phyloP scores from a whole-genome alignment of 768 basidiomycete genomes.

The Termitomyces sp. region DNA sequence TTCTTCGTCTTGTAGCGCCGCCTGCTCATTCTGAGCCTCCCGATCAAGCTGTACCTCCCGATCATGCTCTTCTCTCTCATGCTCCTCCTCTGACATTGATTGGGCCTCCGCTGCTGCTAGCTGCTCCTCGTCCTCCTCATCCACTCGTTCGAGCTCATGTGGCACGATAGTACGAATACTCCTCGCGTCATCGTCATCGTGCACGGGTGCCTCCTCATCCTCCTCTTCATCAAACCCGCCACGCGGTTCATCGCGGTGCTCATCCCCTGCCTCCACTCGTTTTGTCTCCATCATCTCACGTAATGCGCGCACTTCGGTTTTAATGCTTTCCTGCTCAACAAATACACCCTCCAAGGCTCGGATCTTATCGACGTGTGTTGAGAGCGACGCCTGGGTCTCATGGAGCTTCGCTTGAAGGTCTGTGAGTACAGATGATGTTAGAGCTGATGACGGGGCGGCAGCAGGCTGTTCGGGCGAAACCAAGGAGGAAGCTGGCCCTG shows the following conservation, averaged over 20 bases:
- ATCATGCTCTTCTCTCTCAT: slow-evolving; percentile 19
- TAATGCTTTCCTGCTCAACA: slow-evolving; percentile 81
- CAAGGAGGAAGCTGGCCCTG: slow-evolving; percentile 18
- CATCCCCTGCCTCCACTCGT: slow-evolving; percentile 28
- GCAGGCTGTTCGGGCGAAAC: slow-evolving; percentile 21
- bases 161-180: slow-evolving; percentile 74
- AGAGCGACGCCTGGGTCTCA: slow-evolving; percentile 79
- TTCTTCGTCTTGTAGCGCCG: slow-evolving; percentile 46
- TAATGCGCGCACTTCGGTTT: slow-evolving; percentile 71
- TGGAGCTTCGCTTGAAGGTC: slow-evolving; percentile 81
- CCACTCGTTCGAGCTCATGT: slow-evolving; percentile 68
- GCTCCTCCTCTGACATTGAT: slow-evolving; percentile 13
- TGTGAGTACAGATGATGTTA: slow-evolving; percentile 33
- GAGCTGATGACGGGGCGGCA: slow-evolving; percentile 21
- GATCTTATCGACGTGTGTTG: slow-evolving; percentile 78
- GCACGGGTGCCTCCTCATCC: slow-evolving; percentile 30
- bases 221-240: slow-evolving; percentile 34
- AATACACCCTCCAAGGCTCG: slow-evolving; percentile 79
- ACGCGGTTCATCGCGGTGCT: slow-evolving; percentile 22
- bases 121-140: slow-evolving; percentile 73
- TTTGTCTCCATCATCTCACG: slow-evolving; percentile 71
- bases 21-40: slow-evolving; percentile 44
- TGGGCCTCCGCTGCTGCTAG: slow-evolving; percentile 21
- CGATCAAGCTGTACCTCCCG: slow-evolving; percentile 15
- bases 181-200: slow-evolving; percentile 66